These are phyloP conservation scores for Trichoderma virens DNA, from an alignment of 495 filamentous ascomycete genomes.

Conservation along the genomic window DNA sequence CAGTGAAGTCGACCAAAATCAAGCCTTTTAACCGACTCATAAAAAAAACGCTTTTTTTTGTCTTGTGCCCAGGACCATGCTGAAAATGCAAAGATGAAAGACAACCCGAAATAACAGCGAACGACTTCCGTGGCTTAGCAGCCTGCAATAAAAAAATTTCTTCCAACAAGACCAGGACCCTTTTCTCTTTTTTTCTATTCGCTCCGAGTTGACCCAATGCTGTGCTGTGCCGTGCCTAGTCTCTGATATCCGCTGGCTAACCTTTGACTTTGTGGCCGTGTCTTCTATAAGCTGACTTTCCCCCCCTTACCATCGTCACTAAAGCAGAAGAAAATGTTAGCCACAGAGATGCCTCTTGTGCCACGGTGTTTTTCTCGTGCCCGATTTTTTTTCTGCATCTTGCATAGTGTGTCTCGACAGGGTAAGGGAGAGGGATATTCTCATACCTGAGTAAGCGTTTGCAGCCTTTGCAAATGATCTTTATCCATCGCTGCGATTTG, in stretches of 20 bases:
- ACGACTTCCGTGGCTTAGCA: neutral
- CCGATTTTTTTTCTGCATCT: neutral
- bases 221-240: neutral
- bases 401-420: conserved; percentile 11
- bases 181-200: neutral
- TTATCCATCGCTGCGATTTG: conserved; percentile 52
- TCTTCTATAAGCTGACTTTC: conserved; percentile 3
- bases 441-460: neutral
- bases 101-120: neutral
- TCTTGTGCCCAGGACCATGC: neutral
- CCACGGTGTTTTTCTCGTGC: neutral
- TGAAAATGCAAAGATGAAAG: neutral
- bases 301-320: neutral
- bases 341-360: neutral
- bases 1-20: neutral
- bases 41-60: neutral
- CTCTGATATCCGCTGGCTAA: conserved; percentile 2
- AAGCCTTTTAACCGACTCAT: neutral
- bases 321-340: conserved; percentile 4
- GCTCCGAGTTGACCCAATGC: neutral
- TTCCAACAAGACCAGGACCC: neutral
- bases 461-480: conserved; percentile 38
- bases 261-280: conserved; percentile 1
- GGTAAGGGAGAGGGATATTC: neutral
- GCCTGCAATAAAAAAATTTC: neutral